phyloP scores from a whole-genome alignment of 495 filamentous ascomycete genomes.

The Aspergillus bridgeri region DNA sequence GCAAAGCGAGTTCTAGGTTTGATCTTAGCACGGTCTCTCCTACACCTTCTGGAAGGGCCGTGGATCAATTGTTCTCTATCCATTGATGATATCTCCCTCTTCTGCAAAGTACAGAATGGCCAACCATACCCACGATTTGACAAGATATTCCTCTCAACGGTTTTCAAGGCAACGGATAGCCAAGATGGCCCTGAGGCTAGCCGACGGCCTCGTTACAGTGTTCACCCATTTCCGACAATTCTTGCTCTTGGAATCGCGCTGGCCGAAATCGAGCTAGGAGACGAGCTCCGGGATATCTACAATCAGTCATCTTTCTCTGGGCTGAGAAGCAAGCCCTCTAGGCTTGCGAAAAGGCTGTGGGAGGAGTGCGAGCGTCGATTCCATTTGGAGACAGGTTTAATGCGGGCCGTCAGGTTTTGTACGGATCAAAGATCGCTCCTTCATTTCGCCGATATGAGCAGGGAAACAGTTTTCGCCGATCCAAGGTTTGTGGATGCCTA shows the following conservation, averaged over 20 bases:
- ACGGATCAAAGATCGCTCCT: background rate
- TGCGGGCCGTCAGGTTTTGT: slow-evolving; percentile 6
- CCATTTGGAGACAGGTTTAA: slow-evolving; percentile 10
- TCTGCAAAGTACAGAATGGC: slow-evolving; percentile 9
- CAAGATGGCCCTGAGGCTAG: too few species aligned
- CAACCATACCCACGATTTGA: slow-evolving; percentile 14
- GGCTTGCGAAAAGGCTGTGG: slow-evolving; percentile 7
- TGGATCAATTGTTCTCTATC: slow-evolving; percentile 9
- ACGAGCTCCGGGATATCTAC: slow-evolving; percentile 12
- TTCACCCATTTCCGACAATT: slow-evolving; percentile 16
- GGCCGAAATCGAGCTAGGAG: slow-evolving; percentile 13
- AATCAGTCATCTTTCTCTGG: too few species aligned
- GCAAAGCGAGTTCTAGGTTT: slow-evolving; percentile 15
- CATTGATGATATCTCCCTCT: slow-evolving; percentile 12
- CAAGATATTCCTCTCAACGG: slow-evolving; percentile 15
- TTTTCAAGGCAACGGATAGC: too few species aligned
- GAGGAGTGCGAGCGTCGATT: slow-evolving; percentile 13
- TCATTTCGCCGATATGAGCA: too few species aligned
- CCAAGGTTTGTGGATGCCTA: slow-evolving; percentile 14
- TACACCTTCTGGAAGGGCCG: slow-evolving; percentile 14
- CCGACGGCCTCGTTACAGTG: too few species aligned
- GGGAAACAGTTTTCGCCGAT: too few species aligned
- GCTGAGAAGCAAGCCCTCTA: too few species aligned
- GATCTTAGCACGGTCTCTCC: slow-evolving; percentile 11
- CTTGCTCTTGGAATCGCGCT: slow-evolving; percentile 16